Evolutionary conservation across 2,329 filamentous ascomycete genomes (phyloP).

Genomic region (Exophiala viscosa): DNA sequence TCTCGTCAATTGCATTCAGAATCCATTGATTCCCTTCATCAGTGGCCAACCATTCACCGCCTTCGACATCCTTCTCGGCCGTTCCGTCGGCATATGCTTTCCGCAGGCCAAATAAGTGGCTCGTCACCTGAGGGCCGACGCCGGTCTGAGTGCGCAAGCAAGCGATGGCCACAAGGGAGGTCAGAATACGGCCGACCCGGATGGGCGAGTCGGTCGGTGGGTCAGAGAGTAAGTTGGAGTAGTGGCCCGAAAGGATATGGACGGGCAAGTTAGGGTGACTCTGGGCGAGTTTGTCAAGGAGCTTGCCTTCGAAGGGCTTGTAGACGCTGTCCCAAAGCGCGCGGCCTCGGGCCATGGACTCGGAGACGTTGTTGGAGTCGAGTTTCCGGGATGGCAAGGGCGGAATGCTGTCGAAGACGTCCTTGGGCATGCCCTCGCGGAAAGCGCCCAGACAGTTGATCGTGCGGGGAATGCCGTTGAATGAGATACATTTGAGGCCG

Average conservation of each 20-base stretch:
- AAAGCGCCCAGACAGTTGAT: conserved; percentile 80
- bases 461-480: conserved; percentile 65
- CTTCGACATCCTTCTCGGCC: conserved; percentile 49
- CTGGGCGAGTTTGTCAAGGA: conserved; percentile 66
- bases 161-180: conserved; percentile 68
- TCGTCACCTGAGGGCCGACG: conserved; percentile 76
- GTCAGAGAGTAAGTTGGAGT: conserved; percentile 69
- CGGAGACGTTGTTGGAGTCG: conserved; percentile 52
- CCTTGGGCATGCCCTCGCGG: conserved; percentile 57
- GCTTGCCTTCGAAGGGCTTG: conserved; percentile 67
- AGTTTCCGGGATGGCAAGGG: conserved; percentile 55
- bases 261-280: conserved; percentile 79
- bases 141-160: conserved; percentile 76
- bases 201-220: conserved; percentile 51
- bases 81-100: conserved; percentile 70
- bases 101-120: conserved; percentile 74
- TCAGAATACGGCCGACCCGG: conserved; percentile 66
- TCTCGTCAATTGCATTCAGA: conserved; percentile 57
- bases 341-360: conserved; percentile 57
- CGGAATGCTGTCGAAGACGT: conserved; percentile 53
- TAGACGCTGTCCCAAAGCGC: conserved; percentile 75
- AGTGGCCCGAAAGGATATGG: conserved; percentile 71
- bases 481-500: conserved; percentile 46
- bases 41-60: conserved; percentile 58
- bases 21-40: conserved; percentile 66